Base-by-base conservation (phyloP, 768 basidiomycete genomes). In the Hericium coralloides region DNA sequence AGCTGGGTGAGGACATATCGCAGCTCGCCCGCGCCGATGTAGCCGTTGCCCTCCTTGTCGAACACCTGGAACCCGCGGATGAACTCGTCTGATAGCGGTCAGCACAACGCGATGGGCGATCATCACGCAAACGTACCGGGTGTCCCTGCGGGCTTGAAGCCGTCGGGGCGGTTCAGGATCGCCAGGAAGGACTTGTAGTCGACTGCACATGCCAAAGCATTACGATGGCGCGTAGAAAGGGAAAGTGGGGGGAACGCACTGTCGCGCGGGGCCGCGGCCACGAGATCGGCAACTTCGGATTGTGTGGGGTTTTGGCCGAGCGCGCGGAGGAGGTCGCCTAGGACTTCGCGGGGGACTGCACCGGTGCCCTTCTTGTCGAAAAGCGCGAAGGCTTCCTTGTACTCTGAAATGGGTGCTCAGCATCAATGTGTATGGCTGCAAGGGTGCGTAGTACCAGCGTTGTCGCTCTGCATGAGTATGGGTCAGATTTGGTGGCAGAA, bases 241-340 rank as follows among this genome's bases (percentile, higher is more conserved):
- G 22, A 20, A 25, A 38, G 43, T n/a, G 8, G 43, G 36, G 41
- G 12, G 15, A 20, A 72, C 76, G 63, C 63, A 91, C 92, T 89
- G 57, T 95, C 89, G 57, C 83, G 75, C 15, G 91, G 91, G 2
- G 91, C 84, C 14, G 73, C 69, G 4, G 76, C 73, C 26, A 89
- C 80, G 61, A 98, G 84, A 18, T 92, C 88, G 9, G 83, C 81
- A 4, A 98, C 94, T 71, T 99, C 95, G n/a, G 89, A 86, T 70
- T 98, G 97, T 0, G 95, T 98, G n/a, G 97, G 97, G 69, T 99
- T 99, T 75, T 98, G 97, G 2, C 97, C 97, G 3, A 99, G 76
- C 0, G 93, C 93, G 47, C 97, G 83, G 15, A 99, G 74, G 10
- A 99, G 81, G 70, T 98, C 95, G 9, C 97, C 97, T 1, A 99